These are phyloP conservation scores for Balakata baccata DNA, from an alignment of 345 rosid species.

Conservation along the genomic window DNA sequence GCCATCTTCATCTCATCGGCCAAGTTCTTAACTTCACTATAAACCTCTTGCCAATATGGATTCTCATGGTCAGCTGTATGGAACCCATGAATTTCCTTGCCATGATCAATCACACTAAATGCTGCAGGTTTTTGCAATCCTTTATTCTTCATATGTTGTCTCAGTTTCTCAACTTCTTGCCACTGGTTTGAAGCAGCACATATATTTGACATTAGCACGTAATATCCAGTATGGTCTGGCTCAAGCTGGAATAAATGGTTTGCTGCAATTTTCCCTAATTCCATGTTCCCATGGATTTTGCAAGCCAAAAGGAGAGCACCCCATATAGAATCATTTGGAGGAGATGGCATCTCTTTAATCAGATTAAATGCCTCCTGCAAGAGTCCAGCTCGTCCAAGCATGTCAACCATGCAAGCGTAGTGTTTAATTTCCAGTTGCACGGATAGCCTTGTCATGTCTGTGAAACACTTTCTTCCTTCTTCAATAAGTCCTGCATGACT, in stretches of 20 bases:
- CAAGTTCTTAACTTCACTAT: conserved; percentile 36
- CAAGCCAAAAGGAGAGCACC: conserved; percentile 63
- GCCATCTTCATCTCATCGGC: conserved; percentile 41
- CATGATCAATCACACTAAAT: conserved; percentile 43
- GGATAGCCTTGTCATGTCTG: conserved; percentile 37
- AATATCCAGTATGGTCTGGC: conserved; percentile 53
- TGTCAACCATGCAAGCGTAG: conserved; percentile 62
- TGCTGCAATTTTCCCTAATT: conserved; percentile 50
- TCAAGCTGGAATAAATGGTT: conserved; percentile 41
- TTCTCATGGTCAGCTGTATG: conserved; percentile 47
- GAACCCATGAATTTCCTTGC: conserved; percentile 45
- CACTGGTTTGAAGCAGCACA: conserved; percentile 56
- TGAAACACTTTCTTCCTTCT: conserved; percentile 52
- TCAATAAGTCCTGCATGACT: conserved; percentile 55
- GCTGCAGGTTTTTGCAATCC: conserved; percentile 61
- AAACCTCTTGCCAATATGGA: conserved; percentile 35
- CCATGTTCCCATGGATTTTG: conserved; percentile 45
- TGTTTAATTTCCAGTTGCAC: conserved; percentile 41
- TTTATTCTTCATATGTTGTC: conserved; percentile 43
- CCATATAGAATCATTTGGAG: conserved; percentile 50
- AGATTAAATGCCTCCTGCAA: conserved; percentile 45
- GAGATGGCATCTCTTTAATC: conserved; percentile 46
- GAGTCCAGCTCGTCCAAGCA: conserved; percentile 59
- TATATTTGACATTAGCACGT: conserved; percentile 51
- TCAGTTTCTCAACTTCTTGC: conserved; percentile 50